Evolutionary conservation across 805 yeast species (phyloP).

Genomic region (Metschnikowia similis): DNA sequence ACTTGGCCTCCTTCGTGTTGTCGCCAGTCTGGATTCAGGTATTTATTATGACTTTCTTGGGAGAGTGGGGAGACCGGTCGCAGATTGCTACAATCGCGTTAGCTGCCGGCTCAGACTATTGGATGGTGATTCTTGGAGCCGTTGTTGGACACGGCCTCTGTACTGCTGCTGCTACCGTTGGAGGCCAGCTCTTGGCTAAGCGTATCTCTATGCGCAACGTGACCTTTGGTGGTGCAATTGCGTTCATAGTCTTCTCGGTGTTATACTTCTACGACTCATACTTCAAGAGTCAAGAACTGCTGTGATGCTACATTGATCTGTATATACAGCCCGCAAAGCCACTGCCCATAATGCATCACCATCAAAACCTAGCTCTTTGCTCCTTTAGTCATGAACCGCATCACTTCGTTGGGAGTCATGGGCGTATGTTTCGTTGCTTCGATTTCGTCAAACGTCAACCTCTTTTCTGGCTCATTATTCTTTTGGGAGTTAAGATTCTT

Average conservation of each 20-base stretch:
- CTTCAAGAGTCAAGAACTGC: conserved; percentile 1
- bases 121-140: conserved; percentile 86
- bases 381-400: conserved; percentile 40
- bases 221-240: conserved; percentile 84
- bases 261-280: conserved; percentile 67
- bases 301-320: neutral
- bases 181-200: conserved; percentile 87
- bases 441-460: conserved; percentile 20
- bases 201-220: conserved; percentile 88
- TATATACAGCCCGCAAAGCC: neutral
- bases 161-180: conserved; percentile 85
- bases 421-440: conserved; percentile 21
- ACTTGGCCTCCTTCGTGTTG: conserved; percentile 58
- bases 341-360: neutral
- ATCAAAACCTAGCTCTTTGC: neutral
- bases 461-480: conserved; percentile 25
- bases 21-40: conserved; percentile 94
- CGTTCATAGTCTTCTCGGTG: conserved; percentile 79
- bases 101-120: conserved; percentile 95
- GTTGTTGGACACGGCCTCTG: conserved; percentile 85
- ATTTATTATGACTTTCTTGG: conserved; percentile 91
- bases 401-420: conserved; percentile 32
- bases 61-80: conserved; percentile 99
- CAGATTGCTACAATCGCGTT: conserved; percentile 97
- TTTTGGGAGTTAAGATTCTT: conserved; percentile 27